Percentiles rank a stretch among this genome's conserved stretches.
Conservation (phyloP, 1,284 basidiomycete genomes). For the Ceratobasidium sp. region DNA sequence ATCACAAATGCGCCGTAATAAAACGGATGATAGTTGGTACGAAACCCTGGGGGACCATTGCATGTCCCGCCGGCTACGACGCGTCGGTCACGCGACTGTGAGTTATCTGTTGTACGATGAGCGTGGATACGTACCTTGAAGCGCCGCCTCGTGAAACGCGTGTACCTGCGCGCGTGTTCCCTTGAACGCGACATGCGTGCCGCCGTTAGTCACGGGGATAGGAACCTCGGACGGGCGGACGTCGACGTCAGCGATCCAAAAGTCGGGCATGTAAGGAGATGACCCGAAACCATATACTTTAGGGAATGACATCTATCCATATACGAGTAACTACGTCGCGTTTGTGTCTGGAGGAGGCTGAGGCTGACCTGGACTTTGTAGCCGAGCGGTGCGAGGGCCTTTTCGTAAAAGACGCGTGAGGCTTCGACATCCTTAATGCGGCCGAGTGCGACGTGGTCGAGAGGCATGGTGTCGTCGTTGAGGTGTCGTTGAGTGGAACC, state of each 20-base stretch:
- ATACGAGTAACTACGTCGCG: background rate
- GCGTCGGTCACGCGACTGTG: background rate
- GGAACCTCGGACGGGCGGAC: slow-evolving; percentile 1
- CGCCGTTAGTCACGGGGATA: background rate
- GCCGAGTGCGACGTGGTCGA: slow-evolving; percentile 29
- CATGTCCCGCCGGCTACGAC: slow-evolving; percentile 32
- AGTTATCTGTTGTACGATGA: background rate
- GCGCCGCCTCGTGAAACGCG: slow-evolving; percentile 32
- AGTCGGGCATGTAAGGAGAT: slow-evolving; percentile 8
- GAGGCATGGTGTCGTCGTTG: background rate
- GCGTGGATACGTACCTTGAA: slow-evolving; percentile 4
- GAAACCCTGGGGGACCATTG: slow-evolving; percentile 32
- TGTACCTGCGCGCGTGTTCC: slow-evolving; percentile 38
- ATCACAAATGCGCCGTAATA: slow-evolving; percentile 33
- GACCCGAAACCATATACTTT: slow-evolving; percentile 23
- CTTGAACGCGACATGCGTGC: slow-evolving; percentile 23
- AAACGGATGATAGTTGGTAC: slow-evolving; percentile 23
- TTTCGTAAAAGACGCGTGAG: slow-evolving; percentile 20
- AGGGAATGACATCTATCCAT: background rate
- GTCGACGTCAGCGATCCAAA: slow-evolving; percentile 12
- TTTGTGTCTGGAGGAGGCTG: background rate
- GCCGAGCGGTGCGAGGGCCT: slow-evolving; percentile 32
- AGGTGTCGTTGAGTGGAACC: background rate
- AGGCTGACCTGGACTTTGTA: slow-evolving; percentile 32
- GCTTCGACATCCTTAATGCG: slow-evolving; percentile 3